A percentile compares a stretch with the other conserved stretches of the same genome.
phyloP scores from a whole-genome alignment of 2,329 filamentous ascomycete genomes.

The Hypoxylon sp. region DNA sequence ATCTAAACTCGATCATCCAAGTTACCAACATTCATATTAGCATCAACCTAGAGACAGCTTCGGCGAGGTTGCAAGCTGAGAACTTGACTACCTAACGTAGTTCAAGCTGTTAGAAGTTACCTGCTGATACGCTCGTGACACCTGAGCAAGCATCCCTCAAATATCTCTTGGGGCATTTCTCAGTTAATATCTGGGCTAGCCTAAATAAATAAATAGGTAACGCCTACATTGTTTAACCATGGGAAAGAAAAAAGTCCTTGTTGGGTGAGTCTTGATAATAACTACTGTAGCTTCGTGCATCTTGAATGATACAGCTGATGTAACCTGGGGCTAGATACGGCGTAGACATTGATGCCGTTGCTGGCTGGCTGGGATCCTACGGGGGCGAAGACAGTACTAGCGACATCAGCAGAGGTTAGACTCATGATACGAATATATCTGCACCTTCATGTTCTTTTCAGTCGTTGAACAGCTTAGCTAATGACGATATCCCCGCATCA shows the following conservation, averaged over 20 bases:
- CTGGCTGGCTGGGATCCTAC: conserved; percentile 82
- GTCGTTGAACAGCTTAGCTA: conserved; percentile 15
- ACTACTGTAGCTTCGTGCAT: neutral
- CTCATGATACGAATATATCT: neutral
- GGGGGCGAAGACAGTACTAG: conserved; percentile 79
- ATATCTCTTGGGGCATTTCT: neutral
- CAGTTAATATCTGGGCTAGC: neutral
- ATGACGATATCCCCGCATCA: conserved; percentile 4
- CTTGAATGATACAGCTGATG: conserved; percentile 18
- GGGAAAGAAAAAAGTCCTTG: conserved; percentile 47
- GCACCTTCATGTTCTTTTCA: neutral
- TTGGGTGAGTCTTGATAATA: conserved; percentile 35
- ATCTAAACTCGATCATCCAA: neutral
- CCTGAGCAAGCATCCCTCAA: neutral
- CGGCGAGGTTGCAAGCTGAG: conserved; percentile 12
- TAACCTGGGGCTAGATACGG: conserved; percentile 65
- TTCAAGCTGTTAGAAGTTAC: conserved; percentile 6
- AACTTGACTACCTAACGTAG: neutral
- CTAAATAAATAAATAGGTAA: neutral
- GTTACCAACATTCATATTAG: conserved; percentile 2
- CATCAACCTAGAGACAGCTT: conserved; percentile 8
- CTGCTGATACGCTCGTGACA: neutral
- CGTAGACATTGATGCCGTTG: conserved; percentile 82
- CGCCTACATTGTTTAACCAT: conserved; percentile 20
- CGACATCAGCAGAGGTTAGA: conserved; percentile 77